Conservation (phyloP, 1,284 basidiomycete genomes). For the Heterobasidion parviporum region DNA sequence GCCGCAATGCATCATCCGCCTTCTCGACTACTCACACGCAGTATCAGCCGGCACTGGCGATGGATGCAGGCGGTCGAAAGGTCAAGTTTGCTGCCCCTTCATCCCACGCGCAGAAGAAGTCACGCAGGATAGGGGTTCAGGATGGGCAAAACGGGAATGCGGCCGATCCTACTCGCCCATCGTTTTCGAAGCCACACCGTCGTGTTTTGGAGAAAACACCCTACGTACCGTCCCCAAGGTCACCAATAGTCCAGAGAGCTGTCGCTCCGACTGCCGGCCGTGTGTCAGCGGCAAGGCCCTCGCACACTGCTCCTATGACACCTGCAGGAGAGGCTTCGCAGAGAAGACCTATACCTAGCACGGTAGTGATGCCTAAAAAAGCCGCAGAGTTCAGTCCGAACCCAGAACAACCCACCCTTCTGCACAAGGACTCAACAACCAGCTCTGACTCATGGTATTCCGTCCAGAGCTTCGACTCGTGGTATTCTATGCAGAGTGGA, state of each 20-base stretch:
- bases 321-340: background rate
- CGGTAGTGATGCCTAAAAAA: background rate
- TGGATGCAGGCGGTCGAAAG: slow-evolving; percentile 14
- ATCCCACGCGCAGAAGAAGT: background rate
- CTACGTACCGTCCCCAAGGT: background rate
- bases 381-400: slow-evolving; percentile 3
- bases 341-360: background rate
- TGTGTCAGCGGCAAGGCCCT: no score
- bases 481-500: slow-evolving; percentile 25
- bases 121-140: background rate
- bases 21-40: slow-evolving; percentile 8
- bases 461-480: slow-evolving; percentile 20
- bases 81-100: slow-evolving; percentile 17
- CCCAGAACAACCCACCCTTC: slow-evolving; percentile 1
- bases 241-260: background rate
- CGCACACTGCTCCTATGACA: background rate
- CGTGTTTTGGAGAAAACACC: background rate
- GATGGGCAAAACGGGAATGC: background rate
- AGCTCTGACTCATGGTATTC: slow-evolving; percentile 25
- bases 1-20: slow-evolving; percentile 25
- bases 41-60: slow-evolving; percentile 13
- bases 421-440: slow-evolving; percentile 19
- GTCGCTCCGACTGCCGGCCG: no score
- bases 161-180: background rate
- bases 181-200: background rate